Base-by-base conservation (phyloP, 2,329 filamentous ascomycete genomes). In the Elsinoe fawcettii region DNA sequence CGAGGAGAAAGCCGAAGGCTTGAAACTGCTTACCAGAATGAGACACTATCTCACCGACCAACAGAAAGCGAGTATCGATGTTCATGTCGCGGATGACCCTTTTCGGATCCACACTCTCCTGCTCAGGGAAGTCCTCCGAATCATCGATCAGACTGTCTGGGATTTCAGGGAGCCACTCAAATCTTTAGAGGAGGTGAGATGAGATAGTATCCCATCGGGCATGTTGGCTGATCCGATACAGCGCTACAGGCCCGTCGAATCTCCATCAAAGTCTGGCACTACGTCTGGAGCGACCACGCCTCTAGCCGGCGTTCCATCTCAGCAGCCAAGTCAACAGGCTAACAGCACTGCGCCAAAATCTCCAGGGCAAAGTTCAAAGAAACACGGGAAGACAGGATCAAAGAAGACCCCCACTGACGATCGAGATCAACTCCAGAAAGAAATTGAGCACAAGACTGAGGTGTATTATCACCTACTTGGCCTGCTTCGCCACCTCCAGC, bases 381-480 rank as follows among this genome's bases (percentile, higher is more conserved):
- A 25, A 12, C 41, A 22, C n/a, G n/a, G n/a, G n/a, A n/a, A n/a
- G n/a, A n/a, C n/a, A n/a, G n/a, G 22, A 5, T 25, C 41, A 25
- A 27, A 25, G 6, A 25, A n/a, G n/a, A n/a, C n/a, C n/a, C 20
- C 18, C 20, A 14, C 16, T n/a, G n/a, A 46, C 20, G 41, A 23
- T 12, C 4, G 41, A 23, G 23, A 46, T 9, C 12, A 25, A 18
- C 8, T 12, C 22, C 20, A 23, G 3, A 5, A 3, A 22, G 22
- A 18, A 6, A 54, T 27, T 23, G 9, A 20, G 22, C n/a, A 39
- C 8, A 54, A 25, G 11, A 37, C 25, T 11, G 32, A 54, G 14
- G 8, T 37, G n/a, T 54, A 54, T 20, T 54, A 54, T 27, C 30
- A 54, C 22, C 18, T 41, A 11, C 51, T 37, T 23, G 51, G 36